Percentiles rank a stretch among this genome's conserved stretches.
Conservation (phyloP, 345 rosid species). For the Acer campestre region DNA sequence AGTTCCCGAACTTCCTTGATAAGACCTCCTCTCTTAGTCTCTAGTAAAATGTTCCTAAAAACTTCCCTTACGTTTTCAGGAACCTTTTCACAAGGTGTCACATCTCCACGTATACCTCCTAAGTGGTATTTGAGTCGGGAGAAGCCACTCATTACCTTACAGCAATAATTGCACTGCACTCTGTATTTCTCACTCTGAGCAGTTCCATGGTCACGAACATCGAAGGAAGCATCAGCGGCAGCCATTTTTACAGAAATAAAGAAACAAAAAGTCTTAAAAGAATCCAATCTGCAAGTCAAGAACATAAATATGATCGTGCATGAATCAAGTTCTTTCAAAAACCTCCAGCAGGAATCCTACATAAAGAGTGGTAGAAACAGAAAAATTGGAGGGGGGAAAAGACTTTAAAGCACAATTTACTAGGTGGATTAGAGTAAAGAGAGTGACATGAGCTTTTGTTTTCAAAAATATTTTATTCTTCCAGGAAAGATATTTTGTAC, state of each 20-base stretch:
- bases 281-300: background rate
- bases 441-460: no score
- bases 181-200: conserved; percentile 26
- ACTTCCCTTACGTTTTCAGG: conserved; percentile 34
- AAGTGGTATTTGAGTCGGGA: conserved; percentile 49
- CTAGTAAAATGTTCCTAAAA: conserved; percentile 22
- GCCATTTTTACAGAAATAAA: conserved; percentile 5
- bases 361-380: background rate
- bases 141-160: conserved; percentile 32
- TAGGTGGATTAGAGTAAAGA: no score
- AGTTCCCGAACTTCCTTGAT: background rate
- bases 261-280: no score
- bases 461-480: no score
- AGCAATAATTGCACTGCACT: conserved; percentile 57
- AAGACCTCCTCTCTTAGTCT: no score
- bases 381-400: background rate
- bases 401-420: background rate
- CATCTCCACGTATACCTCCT: conserved; percentile 48
- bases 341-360: background rate
- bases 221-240: conserved; percentile 6
- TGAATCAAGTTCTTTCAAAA: conserved; percentile 5
- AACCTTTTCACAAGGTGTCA: conserved; percentile 44
- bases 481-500: no score
- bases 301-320: no score
- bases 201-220: background rate